Evolutionary conservation across 2,329 filamentous ascomycete genomes (phyloP).

Genomic region (Juglanconis oblonga): DNA sequence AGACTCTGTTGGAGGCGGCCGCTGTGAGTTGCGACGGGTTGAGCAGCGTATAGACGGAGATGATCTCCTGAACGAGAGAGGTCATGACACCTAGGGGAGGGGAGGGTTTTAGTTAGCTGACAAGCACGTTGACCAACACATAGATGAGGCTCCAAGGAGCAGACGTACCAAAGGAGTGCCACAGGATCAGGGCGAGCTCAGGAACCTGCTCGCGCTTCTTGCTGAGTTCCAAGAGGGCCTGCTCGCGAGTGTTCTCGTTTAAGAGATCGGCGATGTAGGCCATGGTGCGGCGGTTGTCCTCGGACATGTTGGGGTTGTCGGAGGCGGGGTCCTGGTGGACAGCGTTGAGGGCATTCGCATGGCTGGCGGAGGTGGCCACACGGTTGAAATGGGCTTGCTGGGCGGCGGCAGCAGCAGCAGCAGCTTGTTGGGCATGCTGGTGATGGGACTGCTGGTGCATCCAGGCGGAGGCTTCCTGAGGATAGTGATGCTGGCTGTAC

Average conservation of each 20-base stretch:
- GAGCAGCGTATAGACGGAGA: conserved; percentile 94
- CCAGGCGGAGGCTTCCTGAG: conserved; percentile 62
- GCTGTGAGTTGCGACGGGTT: conserved; percentile 97
- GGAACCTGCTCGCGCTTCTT: conserved; percentile 99
- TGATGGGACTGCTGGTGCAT: conserved; percentile 64
- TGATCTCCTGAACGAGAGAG: conserved; percentile 94
- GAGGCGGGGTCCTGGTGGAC: conserved; percentile 55
- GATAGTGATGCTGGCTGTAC: conserved; percentile 65
- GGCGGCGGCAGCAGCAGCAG: conserved; percentile 49
- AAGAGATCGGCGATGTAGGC: conserved; percentile 89
- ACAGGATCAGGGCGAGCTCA: conserved; percentile 90
- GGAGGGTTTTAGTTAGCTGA: neutral
- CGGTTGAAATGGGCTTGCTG: conserved; percentile 69
- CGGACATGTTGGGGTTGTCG: conserved; percentile 65
- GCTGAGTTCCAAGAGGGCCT: conserved; percentile 89
- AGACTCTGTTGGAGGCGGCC: conserved; percentile 94
- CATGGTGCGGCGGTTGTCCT: conserved; percentile 91
- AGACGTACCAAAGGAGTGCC: conserved; percentile 94
- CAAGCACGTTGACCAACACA: neutral
- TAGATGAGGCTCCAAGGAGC: no score
- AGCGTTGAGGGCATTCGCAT: conserved; percentile 41
- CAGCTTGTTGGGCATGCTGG: conserved; percentile 55
- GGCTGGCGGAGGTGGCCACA: conserved; percentile 64
- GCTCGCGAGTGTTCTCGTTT: conserved; percentile 82
- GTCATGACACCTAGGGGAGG: conserved; percentile 85